Percentiles rank a stretch among this genome's conserved stretches.
Evolutionary conservation across 1,284 basidiomycete genomes (phyloP).

Genomic region (Porodaedalea pini): DNA sequence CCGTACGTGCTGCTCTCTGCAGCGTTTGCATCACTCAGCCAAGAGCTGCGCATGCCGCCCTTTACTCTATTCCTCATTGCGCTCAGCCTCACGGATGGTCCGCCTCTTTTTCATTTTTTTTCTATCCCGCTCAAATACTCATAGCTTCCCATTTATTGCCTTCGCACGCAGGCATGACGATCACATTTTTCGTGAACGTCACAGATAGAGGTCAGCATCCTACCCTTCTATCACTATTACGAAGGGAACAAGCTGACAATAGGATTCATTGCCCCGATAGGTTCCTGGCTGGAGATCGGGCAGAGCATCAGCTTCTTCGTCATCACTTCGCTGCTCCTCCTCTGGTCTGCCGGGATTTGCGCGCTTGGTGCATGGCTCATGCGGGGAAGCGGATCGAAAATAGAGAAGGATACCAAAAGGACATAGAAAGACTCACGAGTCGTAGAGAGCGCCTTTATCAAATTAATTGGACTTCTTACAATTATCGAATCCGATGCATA

Average conservation of each 20-base stretch:
- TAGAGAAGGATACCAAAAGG: background rate
- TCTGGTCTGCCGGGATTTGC: constrained; percentile 77
- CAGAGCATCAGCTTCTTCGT: constrained; percentile 88
- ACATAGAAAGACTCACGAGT: too few species aligned
- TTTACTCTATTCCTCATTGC: constrained; percentile 77
- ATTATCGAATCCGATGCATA: too few species aligned
- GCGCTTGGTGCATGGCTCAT: constrained; percentile 67
- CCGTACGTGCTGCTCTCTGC: constrained; percentile 78
- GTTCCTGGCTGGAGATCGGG: constrained; percentile 88
- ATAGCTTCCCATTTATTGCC: constrained; percentile 17
- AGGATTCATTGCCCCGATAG: constrained; percentile 30
- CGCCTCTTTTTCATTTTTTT: constrained; percentile 22
- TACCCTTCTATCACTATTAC: background rate
- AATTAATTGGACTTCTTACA: too few species aligned
- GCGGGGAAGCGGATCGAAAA: constrained; percentile 22
- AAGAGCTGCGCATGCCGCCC: constrained; percentile 61
- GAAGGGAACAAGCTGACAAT: constrained; percentile 1
- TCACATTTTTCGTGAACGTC: constrained; percentile 83
- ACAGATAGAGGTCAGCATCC: constrained; percentile 61
- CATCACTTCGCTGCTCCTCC: constrained; percentile 74
- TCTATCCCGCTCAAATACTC: too few species aligned
- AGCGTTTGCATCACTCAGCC: constrained; percentile 64
- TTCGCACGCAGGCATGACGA: constrained; percentile 57
- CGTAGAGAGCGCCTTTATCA: too few species aligned
- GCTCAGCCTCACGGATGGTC: constrained; percentile 71